A percentile compares a stretch with the other conserved stretches of the same genome.
Conservation (phyloP, 2,329 filamentous ascomycete species). For the Aspergillus melleus region DNA sequence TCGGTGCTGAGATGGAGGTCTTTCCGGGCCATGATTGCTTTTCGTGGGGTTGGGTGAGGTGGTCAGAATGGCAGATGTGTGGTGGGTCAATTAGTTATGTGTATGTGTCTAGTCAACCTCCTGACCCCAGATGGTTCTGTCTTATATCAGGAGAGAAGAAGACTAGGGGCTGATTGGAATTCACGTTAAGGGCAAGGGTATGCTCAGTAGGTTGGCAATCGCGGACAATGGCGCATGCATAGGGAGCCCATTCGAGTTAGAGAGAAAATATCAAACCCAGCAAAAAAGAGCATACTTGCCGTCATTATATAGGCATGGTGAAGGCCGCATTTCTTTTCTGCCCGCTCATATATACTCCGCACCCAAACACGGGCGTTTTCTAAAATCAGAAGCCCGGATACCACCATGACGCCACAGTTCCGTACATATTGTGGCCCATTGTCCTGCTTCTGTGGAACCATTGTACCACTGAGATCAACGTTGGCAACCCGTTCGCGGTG, state of each 20-base stretch:
- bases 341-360: background rate
- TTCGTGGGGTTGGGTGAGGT: background rate
- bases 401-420: background rate
- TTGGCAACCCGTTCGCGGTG: too few species aligned
- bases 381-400: background rate
- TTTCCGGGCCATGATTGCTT: background rate
- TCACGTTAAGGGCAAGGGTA: background rate
- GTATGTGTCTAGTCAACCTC: background rate
- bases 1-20: background rate
- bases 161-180: background rate
- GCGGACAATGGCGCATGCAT: background rate
- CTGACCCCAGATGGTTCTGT: background rate
- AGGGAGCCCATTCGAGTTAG: background rate
- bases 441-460: background rate
- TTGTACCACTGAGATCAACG: background rate
- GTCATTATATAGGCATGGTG: background rate
- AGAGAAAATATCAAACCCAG: background rate
- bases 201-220: background rate
- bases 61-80: background rate
- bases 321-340: background rate
- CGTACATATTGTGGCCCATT: background rate
- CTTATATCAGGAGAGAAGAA: background rate
- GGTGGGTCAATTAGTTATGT: background rate
- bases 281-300: background rate
- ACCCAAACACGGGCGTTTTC: background rate